Evolutionary conservation across 305 asterid genomes (phyloP), one percentile per base, ranked within the genome.

Genomic region (Withania somnifera): DNA sequence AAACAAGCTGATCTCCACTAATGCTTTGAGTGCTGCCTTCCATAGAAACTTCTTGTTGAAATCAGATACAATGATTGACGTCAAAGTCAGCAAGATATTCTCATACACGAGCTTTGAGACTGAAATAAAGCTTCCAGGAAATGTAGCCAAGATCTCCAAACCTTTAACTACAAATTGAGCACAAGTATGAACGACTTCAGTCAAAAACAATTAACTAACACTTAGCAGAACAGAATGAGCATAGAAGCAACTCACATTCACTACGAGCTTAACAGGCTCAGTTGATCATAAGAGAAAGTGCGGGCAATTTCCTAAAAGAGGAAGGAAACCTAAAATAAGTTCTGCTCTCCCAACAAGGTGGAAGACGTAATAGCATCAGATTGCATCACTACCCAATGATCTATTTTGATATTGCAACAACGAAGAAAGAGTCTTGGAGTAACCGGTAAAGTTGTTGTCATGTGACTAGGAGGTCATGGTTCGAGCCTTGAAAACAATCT

Each of bases 61-160:
- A 66, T 83, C 90, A 57, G 91, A 89, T 86, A 87, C 81, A 83
- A 92, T 69, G 24, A 90, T 78, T 82, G 90, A 85, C 66, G 87
- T 87, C 90, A 96, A 90, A 85, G 90, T 93, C 85, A 83, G 83
- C 89, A 96, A 86, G 84, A 93, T 92, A 63, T 84, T 84, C 84
- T 90, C 97, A 83, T 88, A 90, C 53, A 89, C 82, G 80, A 89
- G 63, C 87, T 88, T 83, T 78, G 95, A 90, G 58, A 90, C 84
- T 15, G 89, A 85, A 40, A 81, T 40, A 85, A 90, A 90, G 89
- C 92, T 88, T 87, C 87, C 94, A 14, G 99, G 98, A 87, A 93
- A 92, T 66, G 94, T 91, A 52, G 95, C 97, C 90, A 96, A 85
- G 84, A 86, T 87, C 87, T 92, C 90, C 92, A 96, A 90, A 86